Evolutionary conservation across 2,329 filamentous ascomycete genomes (phyloP), one percentile per base, ranked within the genome.

Genomic region (Colletotrichum tamarilloi): DNA sequence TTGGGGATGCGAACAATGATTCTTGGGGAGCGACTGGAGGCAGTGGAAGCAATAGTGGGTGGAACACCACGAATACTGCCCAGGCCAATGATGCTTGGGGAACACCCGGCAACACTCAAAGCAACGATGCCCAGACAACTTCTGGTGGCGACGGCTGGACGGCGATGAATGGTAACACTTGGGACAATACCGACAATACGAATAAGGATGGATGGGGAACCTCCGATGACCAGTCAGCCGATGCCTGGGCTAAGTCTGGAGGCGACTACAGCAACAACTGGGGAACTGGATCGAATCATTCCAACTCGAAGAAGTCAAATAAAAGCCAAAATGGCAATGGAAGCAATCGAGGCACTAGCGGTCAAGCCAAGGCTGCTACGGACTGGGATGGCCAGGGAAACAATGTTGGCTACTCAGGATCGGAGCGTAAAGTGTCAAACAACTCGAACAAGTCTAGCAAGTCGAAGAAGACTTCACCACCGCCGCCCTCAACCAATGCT

Each of bases 51-150:
- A 69, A 68, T 14, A 77, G 77, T 24, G 67, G 49, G 5, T 60
- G 66, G 62, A 56, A 56, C 24, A 67, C 42, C 24, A 56, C 62
- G 16, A 71, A 60, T 22, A 35, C 59, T 32, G 38, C 62, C 49
- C 63, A 68, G 64, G 70, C 63, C n/a, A 67, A 71, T 19, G 77
- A 77, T 24, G 30, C 38, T 12, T 71, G 68, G 68, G 64, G n/a
- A 2, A 49, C 24, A 8, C 28, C 53, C 14, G 55, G 68, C 28
- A 71, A 71, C 19, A 52, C 28, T 11, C 68, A 71, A 55, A 35
- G 56, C 30, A 59, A 70, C 38, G 26, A 49, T 12, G 38, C 56
- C 7, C 68, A 73, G 59, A 42, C 32, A 6, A 30, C 53, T 32
- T 63, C 66, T 53, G 63, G 68, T 35, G 62, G 26, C 26, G 60